Evolutionary conservation across 768 basidiomycete genomes (phyloP).

Genomic region (Phanerochaete carnosa): DNA sequence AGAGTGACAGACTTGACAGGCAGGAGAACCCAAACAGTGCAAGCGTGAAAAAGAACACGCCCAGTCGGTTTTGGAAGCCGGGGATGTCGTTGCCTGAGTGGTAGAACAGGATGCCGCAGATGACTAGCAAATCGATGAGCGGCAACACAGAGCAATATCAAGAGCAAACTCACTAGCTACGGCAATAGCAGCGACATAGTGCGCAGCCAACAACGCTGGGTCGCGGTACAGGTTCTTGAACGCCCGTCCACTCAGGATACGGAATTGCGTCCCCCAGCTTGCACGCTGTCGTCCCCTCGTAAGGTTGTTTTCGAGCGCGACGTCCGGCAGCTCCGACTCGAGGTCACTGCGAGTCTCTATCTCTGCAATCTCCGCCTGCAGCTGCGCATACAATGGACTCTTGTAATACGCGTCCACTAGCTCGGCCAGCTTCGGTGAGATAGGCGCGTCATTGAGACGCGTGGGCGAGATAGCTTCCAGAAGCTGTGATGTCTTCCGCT

Average conservation of each 20-base stretch:
- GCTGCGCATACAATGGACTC: slow-evolving; percentile 61
- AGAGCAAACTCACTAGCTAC: slow-evolving; percentile 65
- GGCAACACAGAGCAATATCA: slow-evolving; percentile 10
- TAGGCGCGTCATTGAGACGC: slow-evolving; percentile 27
- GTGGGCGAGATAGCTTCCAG: slow-evolving; percentile 52
- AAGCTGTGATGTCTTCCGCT: slow-evolving; percentile 71
- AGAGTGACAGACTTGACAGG: slow-evolving; percentile 87
- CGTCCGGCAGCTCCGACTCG: slow-evolving; percentile 57
- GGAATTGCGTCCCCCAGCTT: slow-evolving; percentile 86
- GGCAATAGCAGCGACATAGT: slow-evolving; percentile 81
- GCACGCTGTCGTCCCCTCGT: slow-evolving; percentile 77
- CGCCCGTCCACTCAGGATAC: slow-evolving; percentile 89
- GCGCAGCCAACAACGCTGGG: slow-evolving; percentile 85
- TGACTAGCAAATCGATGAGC: slow-evolving; percentile 45
- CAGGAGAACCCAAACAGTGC: slow-evolving; percentile 97
- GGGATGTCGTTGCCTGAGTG: slow-evolving; percentile 92
- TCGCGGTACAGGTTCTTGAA: slow-evolving; percentile 99
- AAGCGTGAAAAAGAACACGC: slow-evolving; percentile 97
- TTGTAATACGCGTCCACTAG: slow-evolving; percentile 71
- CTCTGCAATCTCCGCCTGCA: slow-evolving; percentile 59
- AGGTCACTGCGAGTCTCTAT: slow-evolving; percentile 31
- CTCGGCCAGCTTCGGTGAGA: slow-evolving; percentile 58
- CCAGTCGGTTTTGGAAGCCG: slow-evolving; percentile 94
- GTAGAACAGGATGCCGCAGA: slow-evolving; percentile 93
- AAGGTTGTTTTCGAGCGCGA: slow-evolving; percentile 62